Conservation (phyloP, 139 green algal genomes). For the Zygnema cylindricum region DNA sequence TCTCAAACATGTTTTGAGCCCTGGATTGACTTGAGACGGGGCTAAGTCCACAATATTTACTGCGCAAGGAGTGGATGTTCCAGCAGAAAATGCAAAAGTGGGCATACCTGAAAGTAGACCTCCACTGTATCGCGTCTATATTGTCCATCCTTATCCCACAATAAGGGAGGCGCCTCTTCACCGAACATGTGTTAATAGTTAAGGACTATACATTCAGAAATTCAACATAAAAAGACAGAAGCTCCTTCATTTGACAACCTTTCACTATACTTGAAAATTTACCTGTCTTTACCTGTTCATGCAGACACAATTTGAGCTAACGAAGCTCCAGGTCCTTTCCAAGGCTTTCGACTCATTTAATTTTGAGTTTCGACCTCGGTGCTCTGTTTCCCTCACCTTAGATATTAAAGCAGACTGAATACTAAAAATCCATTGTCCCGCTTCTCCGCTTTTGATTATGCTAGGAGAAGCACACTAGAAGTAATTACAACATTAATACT, state of each 20-base stretch:
- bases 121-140: slow-evolving; percentile 80
- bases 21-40: too few relatives aligned
- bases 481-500: neutral
- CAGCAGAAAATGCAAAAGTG: neutral
- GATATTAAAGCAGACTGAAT: too few relatives aligned
- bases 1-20: too few relatives aligned
- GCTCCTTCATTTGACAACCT: neutral
- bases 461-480: neutral
- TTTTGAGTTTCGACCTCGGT: neutral
- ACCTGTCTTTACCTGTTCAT: neutral
- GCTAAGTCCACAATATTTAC: neutral
- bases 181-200: slow-evolving; percentile 70
- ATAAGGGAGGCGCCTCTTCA: slow-evolving; percentile 73
- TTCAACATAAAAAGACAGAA: slow-evolving; percentile 62
- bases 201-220: too few relatives aligned
- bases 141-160: slow-evolving; percentile 76
- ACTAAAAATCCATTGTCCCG: too few relatives aligned
- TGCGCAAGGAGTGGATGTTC: neutral
- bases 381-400: neutral
- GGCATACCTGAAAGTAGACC: slow-evolving; percentile 76
- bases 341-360: neutral
- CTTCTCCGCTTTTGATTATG: too few relatives aligned
- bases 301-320: too few relatives aligned
- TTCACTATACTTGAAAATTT: neutral
- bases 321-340: neutral